Evolutionary conservation across 129 eudicot species (phyloP).

Genomic region (Flaveria brownii): DNA sequence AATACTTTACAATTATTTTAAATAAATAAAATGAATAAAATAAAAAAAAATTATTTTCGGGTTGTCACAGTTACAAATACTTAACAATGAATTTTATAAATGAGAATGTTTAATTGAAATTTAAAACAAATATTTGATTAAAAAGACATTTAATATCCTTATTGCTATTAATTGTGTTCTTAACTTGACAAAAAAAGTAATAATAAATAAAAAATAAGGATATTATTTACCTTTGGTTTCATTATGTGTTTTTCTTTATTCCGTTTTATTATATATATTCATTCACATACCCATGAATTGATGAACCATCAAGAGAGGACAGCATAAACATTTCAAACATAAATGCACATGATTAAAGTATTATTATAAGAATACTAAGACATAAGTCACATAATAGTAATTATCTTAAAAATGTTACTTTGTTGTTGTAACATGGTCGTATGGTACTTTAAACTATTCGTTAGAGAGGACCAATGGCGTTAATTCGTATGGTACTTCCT

Average conservation of each 20-base stretch:
- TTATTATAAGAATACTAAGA: conserved; percentile 19
- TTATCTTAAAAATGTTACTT: neutral
- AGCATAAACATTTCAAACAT: conserved; percentile 18
- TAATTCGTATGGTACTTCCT: neutral
- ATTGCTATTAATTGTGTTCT: neutral
- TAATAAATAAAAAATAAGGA: neutral
- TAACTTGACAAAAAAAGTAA: neutral
- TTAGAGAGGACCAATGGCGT: conserved; percentile 12
- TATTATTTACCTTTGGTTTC: neutral
- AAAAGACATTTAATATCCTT: neutral
- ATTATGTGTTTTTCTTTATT: too few relatives aligned
- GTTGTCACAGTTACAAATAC: too few relatives aligned
- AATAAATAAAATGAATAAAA: too few relatives aligned
- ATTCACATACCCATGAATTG: too few relatives aligned
- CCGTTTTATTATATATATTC: too few relatives aligned
- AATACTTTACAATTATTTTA: too few relatives aligned
- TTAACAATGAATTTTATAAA: neutral
- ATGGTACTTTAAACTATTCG: conserved; percentile 21
- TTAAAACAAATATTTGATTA: neutral
- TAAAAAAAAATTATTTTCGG: too few relatives aligned
- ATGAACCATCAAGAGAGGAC: conserved; percentile 11
- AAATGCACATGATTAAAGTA: neutral
- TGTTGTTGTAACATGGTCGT: conserved; percentile 5
- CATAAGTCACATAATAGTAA: neutral
- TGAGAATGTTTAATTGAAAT: neutral